These are phyloP conservation scores for Colletotrichum truncatum DNA, from an alignment of 2,329 filamentous ascomycete genomes.

Conservation along the genomic window DNA sequence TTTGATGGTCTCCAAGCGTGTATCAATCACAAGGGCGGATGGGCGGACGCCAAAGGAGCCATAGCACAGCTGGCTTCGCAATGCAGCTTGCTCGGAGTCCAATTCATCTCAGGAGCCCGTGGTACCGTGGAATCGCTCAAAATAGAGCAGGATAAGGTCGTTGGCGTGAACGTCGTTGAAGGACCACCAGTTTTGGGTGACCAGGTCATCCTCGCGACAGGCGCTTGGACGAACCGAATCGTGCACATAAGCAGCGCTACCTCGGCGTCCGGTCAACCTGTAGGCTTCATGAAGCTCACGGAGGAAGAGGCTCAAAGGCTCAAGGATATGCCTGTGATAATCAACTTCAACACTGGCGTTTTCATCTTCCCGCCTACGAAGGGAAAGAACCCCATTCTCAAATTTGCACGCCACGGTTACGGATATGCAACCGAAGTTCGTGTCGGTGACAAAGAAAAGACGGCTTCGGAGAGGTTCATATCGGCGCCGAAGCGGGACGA, in stretches of 20 bases:
- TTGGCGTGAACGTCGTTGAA: slow-evolving; percentile 36
- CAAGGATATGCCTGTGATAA: slow-evolving; percentile 64
- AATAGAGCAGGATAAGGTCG: slow-evolving; percentile 29
- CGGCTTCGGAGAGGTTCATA: slow-evolving; percentile 13
- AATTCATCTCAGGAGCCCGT: slow-evolving; percentile 40
- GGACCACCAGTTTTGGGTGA: slow-evolving; percentile 50
- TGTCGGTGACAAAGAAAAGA: slow-evolving; percentile 46
- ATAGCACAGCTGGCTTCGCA: slow-evolving; percentile 37
- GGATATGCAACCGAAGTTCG: slow-evolving; percentile 68
- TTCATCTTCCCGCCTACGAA: slow-evolving; percentile 65
- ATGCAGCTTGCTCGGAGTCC: slow-evolving; percentile 40
- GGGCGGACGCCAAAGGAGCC: slow-evolving; percentile 41
- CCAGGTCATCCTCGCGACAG: slow-evolving; percentile 70
- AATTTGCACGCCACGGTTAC: slow-evolving; percentile 68
- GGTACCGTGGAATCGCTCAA: slow-evolving; percentile 39
- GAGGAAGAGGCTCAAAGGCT: slow-evolving; percentile 64
- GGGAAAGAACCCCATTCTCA: slow-evolving; percentile 58
- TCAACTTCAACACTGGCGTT: slow-evolving; percentile 63
- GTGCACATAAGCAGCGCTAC: slow-evolving; percentile 70
- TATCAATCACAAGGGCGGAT: slow-evolving; percentile 40
- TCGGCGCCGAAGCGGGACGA: slow-evolving; percentile 65
- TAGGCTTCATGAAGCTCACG: slow-evolving; percentile 72
- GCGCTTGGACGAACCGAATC: slow-evolving; percentile 68
- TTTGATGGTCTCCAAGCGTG: slow-evolving; percentile 19
- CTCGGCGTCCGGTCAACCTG: slow-evolving; percentile 70